Conservation (phyloP, 2,329 filamentous ascomycete genomes). For the Akanthomyces uredinophilus region DNA sequence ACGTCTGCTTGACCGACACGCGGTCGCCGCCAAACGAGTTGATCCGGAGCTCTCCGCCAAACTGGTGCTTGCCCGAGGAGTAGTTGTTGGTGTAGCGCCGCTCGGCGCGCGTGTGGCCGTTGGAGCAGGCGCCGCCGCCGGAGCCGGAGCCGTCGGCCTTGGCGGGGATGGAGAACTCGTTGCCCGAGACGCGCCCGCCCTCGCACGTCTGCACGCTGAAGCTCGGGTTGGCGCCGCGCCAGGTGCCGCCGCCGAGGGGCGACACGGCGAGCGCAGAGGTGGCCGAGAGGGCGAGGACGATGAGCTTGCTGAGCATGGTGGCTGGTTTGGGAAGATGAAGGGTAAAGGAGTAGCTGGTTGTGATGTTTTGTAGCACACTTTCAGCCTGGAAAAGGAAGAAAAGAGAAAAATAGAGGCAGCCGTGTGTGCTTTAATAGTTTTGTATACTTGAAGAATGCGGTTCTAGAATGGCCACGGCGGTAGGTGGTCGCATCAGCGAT, state of each 20-base stretch:
- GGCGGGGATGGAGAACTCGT: neutral
- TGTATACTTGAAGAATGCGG: neutral
- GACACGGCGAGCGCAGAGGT: neutral
- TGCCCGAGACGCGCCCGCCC: neutral
- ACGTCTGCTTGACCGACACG: conserved; percentile 22
- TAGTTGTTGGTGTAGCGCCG: conserved; percentile 8
- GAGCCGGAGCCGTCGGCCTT: neutral
- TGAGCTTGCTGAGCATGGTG: neutral
- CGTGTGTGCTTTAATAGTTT: neutral
- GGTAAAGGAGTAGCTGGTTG: neutral
- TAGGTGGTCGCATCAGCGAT: neutral
- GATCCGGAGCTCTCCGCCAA: conserved; percentile 17
- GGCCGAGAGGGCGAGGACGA: neutral
- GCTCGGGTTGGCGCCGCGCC: neutral
- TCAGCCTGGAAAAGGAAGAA: neutral
- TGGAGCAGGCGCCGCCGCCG: neutral
- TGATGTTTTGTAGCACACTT: neutral
- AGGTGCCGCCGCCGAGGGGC: neutral
- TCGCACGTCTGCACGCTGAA: neutral
- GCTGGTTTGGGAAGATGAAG: neutral
- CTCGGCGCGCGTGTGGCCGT: conserved; percentile 5
- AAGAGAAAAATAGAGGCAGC: neutral
- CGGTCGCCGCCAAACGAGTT: conserved; percentile 19
- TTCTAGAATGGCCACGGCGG: no score
- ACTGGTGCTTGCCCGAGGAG: neutral